phyloP scores from a whole-genome alignment of 2,329 filamentous ascomycete genomes.

The Davidsoniella neocaledoniae region DNA sequence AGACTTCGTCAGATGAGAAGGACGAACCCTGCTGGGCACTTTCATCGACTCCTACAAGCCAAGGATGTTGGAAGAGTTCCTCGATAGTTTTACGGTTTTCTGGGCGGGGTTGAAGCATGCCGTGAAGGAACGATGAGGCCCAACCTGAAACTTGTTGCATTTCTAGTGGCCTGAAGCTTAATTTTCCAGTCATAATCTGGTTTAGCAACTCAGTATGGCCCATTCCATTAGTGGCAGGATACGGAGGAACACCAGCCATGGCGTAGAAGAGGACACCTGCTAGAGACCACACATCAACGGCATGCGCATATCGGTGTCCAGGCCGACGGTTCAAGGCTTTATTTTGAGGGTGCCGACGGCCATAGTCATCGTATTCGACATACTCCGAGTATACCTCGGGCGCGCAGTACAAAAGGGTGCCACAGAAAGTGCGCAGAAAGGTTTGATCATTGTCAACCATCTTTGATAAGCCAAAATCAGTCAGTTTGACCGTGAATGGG shows the following conservation, averaged over 20 bases:
- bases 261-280: slow-evolving; percentile 82
- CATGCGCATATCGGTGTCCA: slow-evolving; percentile 65
- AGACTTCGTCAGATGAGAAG: slow-evolving; percentile 43
- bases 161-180: slow-evolving; percentile 50
- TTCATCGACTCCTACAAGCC: slow-evolving; percentile 36
- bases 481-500: slow-evolving; percentile 74
- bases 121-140: slow-evolving; percentile 56
- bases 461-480: slow-evolving; percentile 93
- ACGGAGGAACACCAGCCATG: slow-evolving; percentile 66
- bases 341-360: slow-evolving; percentile 44
- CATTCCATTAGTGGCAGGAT: slow-evolving; percentile 58
- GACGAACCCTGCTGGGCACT: slow-evolving; percentile 18
- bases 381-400: slow-evolving; percentile 84
- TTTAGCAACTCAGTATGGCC: slow-evolving; percentile 66
- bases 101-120: slow-evolving; percentile 73
- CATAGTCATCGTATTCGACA: slow-evolving; percentile 50
- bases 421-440: slow-evolving; percentile 90
- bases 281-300: slow-evolving; percentile 92
- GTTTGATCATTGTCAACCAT: slow-evolving; percentile 81
- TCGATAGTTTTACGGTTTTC: slow-evolving; percentile 56
- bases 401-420: slow-evolving; percentile 87
- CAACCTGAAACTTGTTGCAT: slow-evolving; percentile 40
- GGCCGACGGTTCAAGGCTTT: slow-evolving; percentile 16
- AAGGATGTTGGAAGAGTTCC: slow-evolving; percentile 54
- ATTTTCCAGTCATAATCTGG: slow-evolving; percentile 64